phyloP scores from a whole-genome alignment of 176 grass and related monocot species.

The Ensete glaucum region DNA sequence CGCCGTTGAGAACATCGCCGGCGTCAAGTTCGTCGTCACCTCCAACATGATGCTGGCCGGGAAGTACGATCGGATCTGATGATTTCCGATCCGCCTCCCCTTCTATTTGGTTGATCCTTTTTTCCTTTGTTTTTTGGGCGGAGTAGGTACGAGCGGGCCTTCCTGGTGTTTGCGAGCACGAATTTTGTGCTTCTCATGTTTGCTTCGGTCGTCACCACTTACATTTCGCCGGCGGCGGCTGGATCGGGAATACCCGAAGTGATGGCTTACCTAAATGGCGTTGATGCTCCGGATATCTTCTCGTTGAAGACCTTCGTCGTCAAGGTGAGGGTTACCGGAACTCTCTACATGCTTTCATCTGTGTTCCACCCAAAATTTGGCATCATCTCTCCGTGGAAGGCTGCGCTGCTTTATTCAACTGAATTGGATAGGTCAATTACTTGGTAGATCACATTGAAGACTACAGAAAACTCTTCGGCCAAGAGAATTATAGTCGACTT shows the following conservation, averaged over 20 bases:
- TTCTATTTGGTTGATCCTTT: not conserved
- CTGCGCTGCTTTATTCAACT: not conserved
- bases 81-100: not conserved
- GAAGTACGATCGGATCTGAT: constrained; percentile 25
- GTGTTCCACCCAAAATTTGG: not conserved
- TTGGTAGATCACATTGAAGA: too few species aligned
- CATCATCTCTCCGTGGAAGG: not conserved
- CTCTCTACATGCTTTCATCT: not conserved
- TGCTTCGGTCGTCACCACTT: constrained; percentile 57
- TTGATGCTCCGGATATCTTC: constrained; percentile 83
- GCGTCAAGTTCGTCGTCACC: constrained; percentile 76
- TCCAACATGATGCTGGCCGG: constrained; percentile 64
- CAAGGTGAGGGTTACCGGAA: constrained; percentile 39
- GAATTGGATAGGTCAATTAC: not conserved
- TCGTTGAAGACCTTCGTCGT: constrained; percentile 69
- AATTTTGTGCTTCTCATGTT: constrained; percentile 72
- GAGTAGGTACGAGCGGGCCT: constrained; percentile 45
- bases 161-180: constrained; percentile 53
- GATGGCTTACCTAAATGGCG: constrained; percentile 81
- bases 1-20: constrained; percentile 88
- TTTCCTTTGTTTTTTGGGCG: not conserved
- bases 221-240: constrained; percentile 67
- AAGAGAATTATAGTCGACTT: too few species aligned
- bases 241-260: constrained; percentile 92
- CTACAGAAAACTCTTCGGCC: too few species aligned